Evolutionary conservation across 768 basidiomycete species (phyloP).

Genomic region (Auriscalpium vulgare): DNA sequence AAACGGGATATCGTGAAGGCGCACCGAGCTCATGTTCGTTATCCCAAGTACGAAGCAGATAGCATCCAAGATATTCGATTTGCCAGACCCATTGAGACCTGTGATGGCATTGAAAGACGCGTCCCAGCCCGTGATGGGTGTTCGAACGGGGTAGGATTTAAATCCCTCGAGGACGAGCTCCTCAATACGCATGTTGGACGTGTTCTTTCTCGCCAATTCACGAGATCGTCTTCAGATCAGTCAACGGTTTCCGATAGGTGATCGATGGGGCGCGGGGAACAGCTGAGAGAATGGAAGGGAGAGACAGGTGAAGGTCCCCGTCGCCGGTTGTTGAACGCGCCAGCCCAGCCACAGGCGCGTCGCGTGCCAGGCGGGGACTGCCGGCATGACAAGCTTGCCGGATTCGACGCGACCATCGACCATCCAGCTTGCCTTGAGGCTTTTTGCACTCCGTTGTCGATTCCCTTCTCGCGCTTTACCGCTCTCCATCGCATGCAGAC

Average conservation of each 20-base stretch:
- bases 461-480: neutral
- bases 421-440: too few relatives aligned
- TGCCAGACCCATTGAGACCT: conserved; percentile 91
- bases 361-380: too few relatives aligned
- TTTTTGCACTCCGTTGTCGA: neutral
- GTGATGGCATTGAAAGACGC: conserved; percentile 98
- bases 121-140: conserved; percentile 96
- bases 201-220: neutral
- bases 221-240: neutral
- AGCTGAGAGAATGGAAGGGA: neutral
- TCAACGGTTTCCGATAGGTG: neutral
- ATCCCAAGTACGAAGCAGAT: conserved; percentile 98
- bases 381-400: too few relatives aligned
- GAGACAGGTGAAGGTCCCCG: neutral
- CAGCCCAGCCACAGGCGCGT: too few relatives aligned
- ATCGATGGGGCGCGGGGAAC: neutral
- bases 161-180: conserved; percentile 52
- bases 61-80: conserved; percentile 98
- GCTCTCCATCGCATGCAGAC: neutral
- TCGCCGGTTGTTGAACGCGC: neutral
- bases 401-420: too few relatives aligned
- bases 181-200: conserved; percentile 12
- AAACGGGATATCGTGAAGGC: conserved; percentile 10
- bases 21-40: conserved; percentile 89
- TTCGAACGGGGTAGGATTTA: conserved; percentile 96